Percentiles rank a stretch among this genome's conserved stretches.
Evolutionary conservation across 2,329 filamentous ascomycete species (phyloP).

Genomic region (Penicillium italicum): DNA sequence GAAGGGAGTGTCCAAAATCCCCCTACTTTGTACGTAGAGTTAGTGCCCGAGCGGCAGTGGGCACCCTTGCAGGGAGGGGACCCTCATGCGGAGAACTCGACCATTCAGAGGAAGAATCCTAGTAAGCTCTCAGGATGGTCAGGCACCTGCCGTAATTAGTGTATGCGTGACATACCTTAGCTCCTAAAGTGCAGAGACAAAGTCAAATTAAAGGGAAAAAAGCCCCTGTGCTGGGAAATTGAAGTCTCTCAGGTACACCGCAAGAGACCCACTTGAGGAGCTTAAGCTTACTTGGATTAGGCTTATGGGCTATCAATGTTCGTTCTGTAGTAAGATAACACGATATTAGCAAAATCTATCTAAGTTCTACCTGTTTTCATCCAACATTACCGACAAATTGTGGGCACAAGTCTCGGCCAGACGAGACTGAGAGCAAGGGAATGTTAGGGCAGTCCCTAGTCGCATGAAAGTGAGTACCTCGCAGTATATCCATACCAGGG

Average conservation of each 20-base stretch:
- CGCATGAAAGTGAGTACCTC: constrained; percentile 12
- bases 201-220: not conserved
- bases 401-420: not conserved
- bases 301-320: not conserved
- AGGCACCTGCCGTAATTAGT: not conserved
- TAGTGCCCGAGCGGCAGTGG: constrained; percentile 3
- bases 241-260: not conserved
- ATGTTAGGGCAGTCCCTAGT: constrained; percentile 10
- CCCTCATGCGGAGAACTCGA: not conserved
- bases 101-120: not conserved
- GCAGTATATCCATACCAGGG: constrained; percentile 29
- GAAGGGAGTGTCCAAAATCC: constrained; percentile 13
- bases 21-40: constrained; percentile 3
- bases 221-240: constrained; percentile 1
- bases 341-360: not conserved
- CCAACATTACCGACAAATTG: not conserved
- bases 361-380: not conserved
- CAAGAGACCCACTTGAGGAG: constrained; percentile 2
- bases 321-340: not conserved
- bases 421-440: constrained; percentile 6
- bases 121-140: not conserved
- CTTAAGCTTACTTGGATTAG: constrained; percentile 2
- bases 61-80: constrained; percentile 17
- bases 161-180: constrained; percentile 16
- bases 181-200: not conserved